Base-by-base conservation (phyloP, 768 basidiomycete genomes). In the Brasilioporus rufonigricans region DNA sequence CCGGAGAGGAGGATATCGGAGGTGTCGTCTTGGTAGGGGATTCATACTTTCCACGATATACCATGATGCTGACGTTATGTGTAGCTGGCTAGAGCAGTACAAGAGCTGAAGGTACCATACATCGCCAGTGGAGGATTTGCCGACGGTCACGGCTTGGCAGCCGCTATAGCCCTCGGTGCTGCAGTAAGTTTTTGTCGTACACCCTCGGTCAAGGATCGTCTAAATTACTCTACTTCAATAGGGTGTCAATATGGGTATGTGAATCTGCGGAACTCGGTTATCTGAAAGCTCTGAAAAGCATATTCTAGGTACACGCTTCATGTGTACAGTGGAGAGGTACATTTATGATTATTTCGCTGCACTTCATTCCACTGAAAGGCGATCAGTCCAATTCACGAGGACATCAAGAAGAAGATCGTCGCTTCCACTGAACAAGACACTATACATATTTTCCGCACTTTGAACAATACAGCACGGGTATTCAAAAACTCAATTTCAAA, bases 1-100 rank as follows among this genome's bases (percentile, higher is more conserved):
- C 93, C 18, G 95, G 95, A 57, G 95, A 97, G 66, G 91, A 96
- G 40, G 95, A 97, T 65, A 89, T 97, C 23, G 90, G 91, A 4
- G 90, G 89, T 5, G 64, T 96, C 23, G 88, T 97, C 4, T 72
- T 97, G 73, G 92, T 92, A 60, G 44, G 68, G 16, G 4, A 29
- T 18, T 27, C 23, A 13, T 8, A 13, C 38, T 29, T n/a, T 27
- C 29, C 36, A 11, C 38, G 6, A 6, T 33, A 33, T 31, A 44
- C 18, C n/a, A 46, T 52, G 27, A 50, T 45, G 44, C n/a, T n/a
- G n/a, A n/a, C n/a, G n/a, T n/a, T 16, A 7, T 57, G 13, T 38
- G 4, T 45, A 93, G 91, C 78, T 97, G 44, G 93, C 94, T 2
- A 81, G 92, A 50, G 92, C 94, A 1, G 90, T 87, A 2, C 81